Evolutionary conservation across 2,329 filamentous ascomycete genomes (phyloP).

Genomic region (Clonostachys solani): DNA sequence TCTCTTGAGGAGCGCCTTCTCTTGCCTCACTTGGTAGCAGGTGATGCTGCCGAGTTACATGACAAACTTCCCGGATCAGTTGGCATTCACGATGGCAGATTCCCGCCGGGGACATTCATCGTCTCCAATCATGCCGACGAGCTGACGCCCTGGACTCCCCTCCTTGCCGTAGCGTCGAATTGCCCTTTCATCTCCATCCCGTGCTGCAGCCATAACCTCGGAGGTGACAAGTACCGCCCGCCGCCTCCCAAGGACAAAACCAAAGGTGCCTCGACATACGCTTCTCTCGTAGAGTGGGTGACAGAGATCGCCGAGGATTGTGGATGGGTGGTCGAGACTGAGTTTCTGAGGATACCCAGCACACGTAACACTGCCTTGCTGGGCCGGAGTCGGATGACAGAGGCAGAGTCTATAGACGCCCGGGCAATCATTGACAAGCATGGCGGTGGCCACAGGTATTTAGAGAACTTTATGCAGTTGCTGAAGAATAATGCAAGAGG

Average conservation of each 20-base stretch:
- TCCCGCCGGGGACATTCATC: conserved; percentile 76
- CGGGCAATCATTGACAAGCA: conserved; percentile 39
- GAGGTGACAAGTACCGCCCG: conserved; percentile 70
- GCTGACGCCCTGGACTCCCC: conserved; percentile 90
- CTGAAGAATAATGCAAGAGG: conserved; percentile 41
- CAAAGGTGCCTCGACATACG: conserved; percentile 67
- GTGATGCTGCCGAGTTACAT: conserved; percentile 2
- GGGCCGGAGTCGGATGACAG: conserved; percentile 44
- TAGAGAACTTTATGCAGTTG: conserved; percentile 57
- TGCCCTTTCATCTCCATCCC: conserved; percentile 90
- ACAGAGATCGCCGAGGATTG: conserved; percentile 64
- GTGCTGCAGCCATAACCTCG: conserved; percentile 87
- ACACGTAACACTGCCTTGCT: conserved; percentile 83
- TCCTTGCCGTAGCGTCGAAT: conserved; percentile 71
- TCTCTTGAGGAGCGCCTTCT: conserved; percentile 43
- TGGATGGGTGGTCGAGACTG: conserved; percentile 74
- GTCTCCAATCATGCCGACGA: conserved; percentile 97
- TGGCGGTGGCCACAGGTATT: conserved; percentile 53
- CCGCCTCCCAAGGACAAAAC: conserved; percentile 45
- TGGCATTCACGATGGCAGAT: conserved; percentile 55
- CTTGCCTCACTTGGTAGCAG: conserved; percentile 35
- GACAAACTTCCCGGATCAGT: background rate
- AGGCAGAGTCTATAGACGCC: conserved; percentile 29
- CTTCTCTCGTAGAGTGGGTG: conserved; percentile 78
- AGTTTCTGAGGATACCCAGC: conserved; percentile 86